Evolutionary conservation across 129 eudicot species (phyloP), one percentile per base, ranked within the genome.

Genomic region (Arctium lappa): DNA sequence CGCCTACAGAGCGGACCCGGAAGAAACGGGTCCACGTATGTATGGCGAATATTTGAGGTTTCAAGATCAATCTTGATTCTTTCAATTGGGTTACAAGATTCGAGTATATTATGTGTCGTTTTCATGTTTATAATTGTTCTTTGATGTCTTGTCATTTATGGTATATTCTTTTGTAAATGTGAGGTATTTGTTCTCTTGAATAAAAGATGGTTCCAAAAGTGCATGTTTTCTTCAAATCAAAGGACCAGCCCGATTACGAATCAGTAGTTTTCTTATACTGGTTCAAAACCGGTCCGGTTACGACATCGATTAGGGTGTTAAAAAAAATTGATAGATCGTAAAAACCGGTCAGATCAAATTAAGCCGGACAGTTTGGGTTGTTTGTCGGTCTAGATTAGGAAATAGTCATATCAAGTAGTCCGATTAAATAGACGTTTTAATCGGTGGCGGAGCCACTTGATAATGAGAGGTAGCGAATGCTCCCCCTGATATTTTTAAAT

Each of bases 1-100:
- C n/a, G 94, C 94, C 33, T 91, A 91, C 73, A 82, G 74, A 80
- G 88, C 84, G 8, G 86, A 84, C 42, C 75, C 83, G 11, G 93
- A 90, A 81, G 93, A 90, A 4, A 77, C 60, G 7, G 90, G 91
- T 13, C 93, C 88, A 29, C 89, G 79, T 1, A 29, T 76, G 74
- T 90, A 90, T 37, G 78, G 88, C 15, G 93, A 90, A 2, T 90
- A 90, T 60, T 37, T 87, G 15, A 72, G 89, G 81, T 81, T 90
- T 39, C 93, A 90, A 72, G 81, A 83, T 46, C 76, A 78, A 80
- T 90, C 75, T 30, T 86, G 77, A 86, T 81, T 50, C 1, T 5
- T 50, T 32, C 12, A 65, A 62, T 4, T 16, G 36, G 71, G 27
- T 13, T 2, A 32, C 53, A 65, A 73, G 75, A 66, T 82, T 69